A percentile compares a stretch with the other conserved stretches of the same genome.
These are phyloP conservation scores for Phytophthora meadii DNA, from an alignment of 352 stramenopile genomes.

Conservation along the genomic window DNA sequence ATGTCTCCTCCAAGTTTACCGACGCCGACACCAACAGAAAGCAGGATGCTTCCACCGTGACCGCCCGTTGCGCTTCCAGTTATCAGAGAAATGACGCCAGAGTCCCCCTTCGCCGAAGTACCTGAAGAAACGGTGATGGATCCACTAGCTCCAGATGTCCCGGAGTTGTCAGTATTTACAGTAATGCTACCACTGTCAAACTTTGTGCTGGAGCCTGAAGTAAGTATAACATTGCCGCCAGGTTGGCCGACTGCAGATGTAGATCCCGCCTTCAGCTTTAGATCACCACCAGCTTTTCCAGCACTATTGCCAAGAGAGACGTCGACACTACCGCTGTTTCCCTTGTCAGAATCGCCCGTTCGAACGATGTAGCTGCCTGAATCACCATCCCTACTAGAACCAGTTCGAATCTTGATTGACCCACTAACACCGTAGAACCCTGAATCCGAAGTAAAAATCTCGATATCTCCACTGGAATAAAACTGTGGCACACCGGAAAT, in stretches of 20 bases:
- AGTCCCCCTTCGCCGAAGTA: slow-evolving; percentile 58
- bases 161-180: slow-evolving; percentile 79
- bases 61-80: slow-evolving; percentile 73
- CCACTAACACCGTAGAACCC: slow-evolving; percentile 74
- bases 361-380: slow-evolving; percentile 65
- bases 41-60: slow-evolving; percentile 69
- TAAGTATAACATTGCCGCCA: slow-evolving; percentile 83
- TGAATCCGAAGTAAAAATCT: slow-evolving; percentile 72
- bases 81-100: slow-evolving; percentile 67
- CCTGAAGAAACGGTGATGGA: slow-evolving; percentile 73
- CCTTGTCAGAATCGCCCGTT: slow-evolving; percentile 61
- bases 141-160: slow-evolving; percentile 77
- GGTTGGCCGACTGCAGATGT: slow-evolving; percentile 46
- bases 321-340: slow-evolving; percentile 33
- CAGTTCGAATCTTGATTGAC: slow-evolving; percentile 65
- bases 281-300: slow-evolving; percentile 26
- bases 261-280: slow-evolving; percentile 38
- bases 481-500: slow-evolving; percentile 48
- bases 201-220: slow-evolving; percentile 70
- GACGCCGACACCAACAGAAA: slow-evolving; percentile 63
- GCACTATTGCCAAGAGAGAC: slow-evolving; percentile 31
- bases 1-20: slow-evolving; percentile 70
- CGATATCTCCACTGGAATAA: slow-evolving; percentile 61
- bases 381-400: slow-evolving; percentile 56
- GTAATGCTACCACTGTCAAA: slow-evolving; percentile 82